These are phyloP conservation scores for Leucosporidium yakuticum DNA, from an alignment of 768 basidiomycete genomes.

Conservation along the genomic window DNA sequence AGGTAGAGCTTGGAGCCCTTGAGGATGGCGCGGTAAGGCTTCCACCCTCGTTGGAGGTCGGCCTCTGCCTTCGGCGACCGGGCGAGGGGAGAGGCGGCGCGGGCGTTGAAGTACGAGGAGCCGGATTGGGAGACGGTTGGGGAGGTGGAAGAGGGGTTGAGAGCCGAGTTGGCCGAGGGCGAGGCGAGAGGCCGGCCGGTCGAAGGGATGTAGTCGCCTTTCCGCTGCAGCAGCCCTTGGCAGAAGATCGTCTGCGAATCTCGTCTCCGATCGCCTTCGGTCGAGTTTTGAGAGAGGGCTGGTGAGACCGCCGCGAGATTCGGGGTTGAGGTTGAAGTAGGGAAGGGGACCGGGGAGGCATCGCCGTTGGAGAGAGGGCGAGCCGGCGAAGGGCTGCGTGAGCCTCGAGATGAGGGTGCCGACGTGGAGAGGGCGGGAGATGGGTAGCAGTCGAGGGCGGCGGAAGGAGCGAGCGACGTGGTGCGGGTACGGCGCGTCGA, in stretches of 20 bases:
- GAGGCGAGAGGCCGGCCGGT: not conserved
- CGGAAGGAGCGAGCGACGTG: too few species aligned
- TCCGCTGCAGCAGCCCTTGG: conserved; percentile 67
- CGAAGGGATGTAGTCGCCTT: conserved; percentile 17
- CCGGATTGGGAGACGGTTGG: conserved; percentile 40
- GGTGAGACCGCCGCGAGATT: not conserved
- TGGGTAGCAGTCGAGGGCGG: not conserved
- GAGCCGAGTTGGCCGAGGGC: not conserved
- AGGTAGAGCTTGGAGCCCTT: conserved; percentile 80
- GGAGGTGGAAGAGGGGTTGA: conserved; percentile 10
- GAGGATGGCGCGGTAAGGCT: conserved; percentile 73
- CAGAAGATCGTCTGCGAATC: conserved; percentile 70
- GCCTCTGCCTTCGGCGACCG: not conserved
- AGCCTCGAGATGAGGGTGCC: not conserved
- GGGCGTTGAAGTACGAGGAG: conserved; percentile 41
- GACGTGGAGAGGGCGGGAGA: conserved; percentile 2
- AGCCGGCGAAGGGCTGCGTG: not conserved
- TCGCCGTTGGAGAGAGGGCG: not conserved
- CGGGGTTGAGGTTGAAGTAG: not conserved
- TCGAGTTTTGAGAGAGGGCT: not conserved
- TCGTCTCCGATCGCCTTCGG: conserved; percentile 19
- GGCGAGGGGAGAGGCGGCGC: conserved; percentile 18
- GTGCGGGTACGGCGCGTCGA: too few species aligned
- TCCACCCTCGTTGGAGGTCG: conserved; percentile 66
- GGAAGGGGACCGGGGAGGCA: not conserved